Base-by-base conservation (phyloP, 768 basidiomycete genomes). In the Phylloporus arenicola region DNA sequence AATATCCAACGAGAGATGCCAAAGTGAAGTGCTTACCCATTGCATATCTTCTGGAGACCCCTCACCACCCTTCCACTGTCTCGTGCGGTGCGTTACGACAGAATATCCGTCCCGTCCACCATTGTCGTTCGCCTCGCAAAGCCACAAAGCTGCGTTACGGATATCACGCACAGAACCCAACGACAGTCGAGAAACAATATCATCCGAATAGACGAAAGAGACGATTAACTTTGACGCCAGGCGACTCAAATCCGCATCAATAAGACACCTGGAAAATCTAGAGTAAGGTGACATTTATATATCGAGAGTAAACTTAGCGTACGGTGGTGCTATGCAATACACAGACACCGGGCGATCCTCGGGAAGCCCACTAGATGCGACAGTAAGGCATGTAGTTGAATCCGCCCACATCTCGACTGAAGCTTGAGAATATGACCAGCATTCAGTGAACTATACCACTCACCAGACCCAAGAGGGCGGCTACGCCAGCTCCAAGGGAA, bases 301-400 rank as follows among this genome's bases (percentile, higher is more conserved):
- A 48, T 33, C 19, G 19, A 1, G 12, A 33, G 31, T 17, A n/a
- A 43, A 38, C 16, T 33, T 3, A 25, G 74, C 83, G 35, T 69
- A 90, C 79, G 88, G 88, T 38, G 89, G 87, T 19, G 81, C 88
- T 64, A 89, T 85, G 59, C 84, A 86, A 60, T 86, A 91, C 2
- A 84, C 86, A 22, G 81, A 80, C 12, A 88, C 84, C 30, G 77
- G 72, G 35, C 88, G 74, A 47, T 78, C 78, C 13, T 74, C 68
- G 11, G 88, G 87, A 13, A 91, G 74, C 7, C 87, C 87, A 53
- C 86, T 86, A 25, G 83, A 79, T 40, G 74, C 70, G 33, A 75
- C 71, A 7, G 79, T 92, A 37, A 84, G 72, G 55, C 89, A 89
- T 2, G 84, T 91, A 54, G 70, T 75, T 17, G 87, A 86, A 62